Base-by-base conservation (phyloP, 768 basidiomycete species). In the Collybiopsis luxurians region DNA sequence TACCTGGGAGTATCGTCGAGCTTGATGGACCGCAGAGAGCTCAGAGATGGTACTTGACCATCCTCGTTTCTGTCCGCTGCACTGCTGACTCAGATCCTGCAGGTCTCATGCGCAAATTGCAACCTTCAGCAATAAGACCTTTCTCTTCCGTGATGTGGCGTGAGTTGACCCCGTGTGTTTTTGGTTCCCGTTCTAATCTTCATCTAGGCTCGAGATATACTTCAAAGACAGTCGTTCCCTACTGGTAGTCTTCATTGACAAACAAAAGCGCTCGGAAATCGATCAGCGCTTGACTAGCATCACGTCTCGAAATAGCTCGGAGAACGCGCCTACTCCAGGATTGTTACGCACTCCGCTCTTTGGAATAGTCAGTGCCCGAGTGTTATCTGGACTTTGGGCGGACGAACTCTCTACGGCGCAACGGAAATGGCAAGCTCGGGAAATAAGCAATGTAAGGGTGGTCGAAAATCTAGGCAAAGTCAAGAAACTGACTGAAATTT, bases 141-240 rank as follows among this genome's bases (percentile, higher is more conserved):
- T 92, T 73, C 72, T 97, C 19, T 96, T 98, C 71, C 84, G 92
- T 23, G 93, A 96, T 65, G 92, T 96, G 13, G 94, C 86, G 90
- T 93, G 66, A 75, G 90, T 24, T 15, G 27, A 48, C 12, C n/a
- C 40, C 31, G 45, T 45, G 57, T 17, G 21, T n/a, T 28, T 28
- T 4, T 53, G n/a, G 55, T 49, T 30, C 46, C 34, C 11, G 36
- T 4, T 24, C 23, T 51, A 28, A 2, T 58, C 38, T 53, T 27
- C 26, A 40, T 40, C 15, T 34, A 36, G 9, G 12, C 75, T 97
- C 15, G 95, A 98, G 68, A 79, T 98, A 10, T 96, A 95, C 72
- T 93, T 97, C 78, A 88, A 85, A 63, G 95, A 98, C 63, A 93
- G 92, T 62, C 84, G 92, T 6, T 95, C 92, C 15, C 74, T 97